A percentile compares a stretch with the other conserved stretches of the same genome.
Conservation (phyloP, 495 filamentous ascomycete species). For the Aspergillus egyptiacus region DNA sequence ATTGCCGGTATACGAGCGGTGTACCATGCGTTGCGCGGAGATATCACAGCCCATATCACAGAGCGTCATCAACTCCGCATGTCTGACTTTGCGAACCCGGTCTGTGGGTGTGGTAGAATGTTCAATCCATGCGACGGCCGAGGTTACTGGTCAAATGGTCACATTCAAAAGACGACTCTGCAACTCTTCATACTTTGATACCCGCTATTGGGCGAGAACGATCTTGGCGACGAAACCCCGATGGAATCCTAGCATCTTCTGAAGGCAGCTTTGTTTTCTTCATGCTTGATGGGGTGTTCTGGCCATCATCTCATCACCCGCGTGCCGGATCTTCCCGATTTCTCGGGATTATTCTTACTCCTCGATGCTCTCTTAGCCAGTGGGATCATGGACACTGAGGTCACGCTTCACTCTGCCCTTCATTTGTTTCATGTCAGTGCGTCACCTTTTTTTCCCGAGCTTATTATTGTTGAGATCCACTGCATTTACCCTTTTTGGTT, state of each 20-base stretch:
- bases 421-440: conserved; percentile 1
- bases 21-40: not conserved
- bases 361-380: not conserved
- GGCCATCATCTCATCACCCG: not conserved
- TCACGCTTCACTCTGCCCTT: not conserved
- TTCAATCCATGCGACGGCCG: not conserved
- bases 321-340: conserved; percentile 5
- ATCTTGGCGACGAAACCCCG: not conserved
- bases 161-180: not conserved
- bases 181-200: not conserved
- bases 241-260: conserved; percentile 4
- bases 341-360: not conserved
- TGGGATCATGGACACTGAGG: not conserved
- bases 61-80: not conserved
- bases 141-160: too few relatives aligned
- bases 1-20: not conserved
- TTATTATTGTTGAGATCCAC: not conserved
- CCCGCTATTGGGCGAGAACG: conserved; percentile 5
- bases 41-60: conserved; percentile 1
- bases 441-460: not conserved
- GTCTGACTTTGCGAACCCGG: conserved; percentile 1
- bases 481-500: not conserved
- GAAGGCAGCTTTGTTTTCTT: not conserved
- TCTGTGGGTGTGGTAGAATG: not conserved
- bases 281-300: not conserved